Evolutionary conservation across 306 rosid genomes (phyloP).

Genomic region (Cucurbita argyrosperma): DNA sequence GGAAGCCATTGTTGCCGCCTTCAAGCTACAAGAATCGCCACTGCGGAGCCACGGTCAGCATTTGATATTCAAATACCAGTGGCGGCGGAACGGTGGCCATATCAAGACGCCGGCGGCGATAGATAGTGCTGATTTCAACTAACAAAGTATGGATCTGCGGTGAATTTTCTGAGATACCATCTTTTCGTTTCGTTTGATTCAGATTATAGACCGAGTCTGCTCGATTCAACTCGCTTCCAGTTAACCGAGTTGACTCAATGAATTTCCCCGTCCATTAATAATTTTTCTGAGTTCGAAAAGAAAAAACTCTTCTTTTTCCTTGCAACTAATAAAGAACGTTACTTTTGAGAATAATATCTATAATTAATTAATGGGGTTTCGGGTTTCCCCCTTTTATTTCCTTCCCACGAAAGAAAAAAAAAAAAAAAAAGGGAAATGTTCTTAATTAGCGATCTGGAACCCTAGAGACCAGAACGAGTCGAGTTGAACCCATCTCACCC

Average conservation of each 20-base stretch:
- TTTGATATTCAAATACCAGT: not conserved
- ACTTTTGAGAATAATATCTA: not conserved
- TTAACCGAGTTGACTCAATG: not conserved
- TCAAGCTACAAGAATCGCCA: not conserved
- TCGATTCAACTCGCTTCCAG: not conserved
- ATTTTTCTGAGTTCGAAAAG: not conserved
- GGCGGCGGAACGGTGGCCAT: not conserved
- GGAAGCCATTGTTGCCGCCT: not conserved
- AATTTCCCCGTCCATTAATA: not conserved
- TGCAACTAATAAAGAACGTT: not conserved
- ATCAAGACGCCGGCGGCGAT: not conserved
- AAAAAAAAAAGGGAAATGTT: no score
- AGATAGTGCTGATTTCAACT: not conserved
- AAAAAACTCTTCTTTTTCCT: not conserved
- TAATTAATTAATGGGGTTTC: not conserved
- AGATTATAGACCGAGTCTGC: not conserved
- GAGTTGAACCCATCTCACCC: conserved; percentile 12
- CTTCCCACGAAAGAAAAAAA: not conserved
- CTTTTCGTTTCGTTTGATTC: not conserved
- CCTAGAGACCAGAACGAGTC: conserved; percentile 1
- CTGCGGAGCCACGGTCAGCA: not conserved
- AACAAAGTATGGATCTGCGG: not conserved
- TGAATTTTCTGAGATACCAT: not conserved
- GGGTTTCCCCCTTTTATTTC: no score
- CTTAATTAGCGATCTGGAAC: not conserved